Percentiles rank a stretch among this genome's conserved stretches.
Conservation (phyloP, 169 alveolate species). For the Eimeria maxima region DNA sequence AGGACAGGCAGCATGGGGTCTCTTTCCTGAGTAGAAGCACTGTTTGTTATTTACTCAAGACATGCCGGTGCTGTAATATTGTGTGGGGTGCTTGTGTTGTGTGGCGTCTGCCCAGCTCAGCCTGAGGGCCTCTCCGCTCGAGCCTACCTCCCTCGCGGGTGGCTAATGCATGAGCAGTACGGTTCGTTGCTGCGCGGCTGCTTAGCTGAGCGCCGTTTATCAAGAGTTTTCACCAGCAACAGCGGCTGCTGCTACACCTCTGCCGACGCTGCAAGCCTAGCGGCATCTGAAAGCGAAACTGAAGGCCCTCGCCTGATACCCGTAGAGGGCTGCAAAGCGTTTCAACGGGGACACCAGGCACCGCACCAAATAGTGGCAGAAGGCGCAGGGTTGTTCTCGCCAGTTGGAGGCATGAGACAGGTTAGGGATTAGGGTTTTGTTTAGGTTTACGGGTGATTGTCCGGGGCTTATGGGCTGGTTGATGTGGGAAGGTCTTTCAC, state of each 20-base stretch:
- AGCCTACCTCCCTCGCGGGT: conserved; percentile 42
- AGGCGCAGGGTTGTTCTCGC: conserved; percentile 46
- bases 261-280: background rate
- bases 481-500: background rate
- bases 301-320: background rate
- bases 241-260: background rate
- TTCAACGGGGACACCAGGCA: conserved; percentile 13
- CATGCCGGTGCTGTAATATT: background rate
- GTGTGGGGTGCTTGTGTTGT: background rate
- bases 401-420: conserved; percentile 74
- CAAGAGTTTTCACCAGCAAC: background rate
- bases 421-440: conserved; percentile 2
- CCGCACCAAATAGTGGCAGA: background rate
- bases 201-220: conserved; percentile 47
- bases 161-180: conserved; percentile 63
- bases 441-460: background rate
- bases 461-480: background rate
- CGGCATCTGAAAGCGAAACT: background rate
- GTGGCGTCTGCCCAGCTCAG: background rate
- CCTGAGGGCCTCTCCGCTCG: conserved; percentile 38
- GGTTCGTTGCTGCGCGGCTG: conserved; percentile 66
- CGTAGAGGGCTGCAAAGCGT: background rate
- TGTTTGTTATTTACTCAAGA: background rate
- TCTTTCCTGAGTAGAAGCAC: background rate
- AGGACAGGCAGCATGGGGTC: background rate